A percentile compares a stretch with the other conserved stretches of the same genome.
phyloP scores from a whole-genome alignment of 352 stramenopile genomes.

The Globisporangium abappressorium region DNA sequence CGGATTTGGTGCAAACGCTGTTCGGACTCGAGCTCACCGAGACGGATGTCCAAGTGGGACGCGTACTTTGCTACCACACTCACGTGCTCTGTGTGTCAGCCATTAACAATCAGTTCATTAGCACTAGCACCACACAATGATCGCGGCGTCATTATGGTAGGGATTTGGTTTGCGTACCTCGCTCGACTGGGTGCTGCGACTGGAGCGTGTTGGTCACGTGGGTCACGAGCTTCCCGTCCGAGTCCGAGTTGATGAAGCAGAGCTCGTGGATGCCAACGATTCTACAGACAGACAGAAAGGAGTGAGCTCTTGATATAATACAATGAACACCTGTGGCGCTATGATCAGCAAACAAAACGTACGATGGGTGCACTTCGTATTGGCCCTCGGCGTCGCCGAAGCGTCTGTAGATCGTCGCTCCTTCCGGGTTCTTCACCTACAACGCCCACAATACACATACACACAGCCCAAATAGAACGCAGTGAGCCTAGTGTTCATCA shows the following conservation, averaged over 20 bases:
- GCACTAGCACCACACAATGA: neutral
- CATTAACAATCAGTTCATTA: slow-evolving; percentile 2
- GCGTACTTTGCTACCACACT: slow-evolving; percentile 80
- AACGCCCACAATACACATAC: neutral
- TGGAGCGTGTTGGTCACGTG: slow-evolving; percentile 79
- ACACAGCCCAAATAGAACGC: neutral
- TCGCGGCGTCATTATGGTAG: neutral
- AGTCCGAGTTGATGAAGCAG: slow-evolving; percentile 75
- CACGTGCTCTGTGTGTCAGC: slow-evolving; percentile 52
- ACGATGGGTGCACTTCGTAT: slow-evolving; percentile 65
- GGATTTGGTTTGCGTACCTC: slow-evolving; percentile 32
- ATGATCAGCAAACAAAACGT: slow-evolving; percentile 11
- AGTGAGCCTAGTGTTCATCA: neutral
- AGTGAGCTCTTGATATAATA: neutral
- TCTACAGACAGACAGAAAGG: slow-evolving; percentile 22
- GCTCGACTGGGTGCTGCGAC: slow-evolving; percentile 76
- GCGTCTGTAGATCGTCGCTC: slow-evolving; percentile 49
- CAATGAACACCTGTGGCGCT: neutral
- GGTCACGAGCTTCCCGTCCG: slow-evolving; percentile 71
- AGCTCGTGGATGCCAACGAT: slow-evolving; percentile 57
- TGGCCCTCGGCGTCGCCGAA: slow-evolving; percentile 66
- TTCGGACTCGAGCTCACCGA: slow-evolving; percentile 78
- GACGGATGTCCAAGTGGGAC: slow-evolving; percentile 73
- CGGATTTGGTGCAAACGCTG: slow-evolving; percentile 73
- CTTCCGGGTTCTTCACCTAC: slow-evolving; percentile 64